Conservation (phyloP, 345 rosid genomes). For the Sonneratia alba region DNA sequence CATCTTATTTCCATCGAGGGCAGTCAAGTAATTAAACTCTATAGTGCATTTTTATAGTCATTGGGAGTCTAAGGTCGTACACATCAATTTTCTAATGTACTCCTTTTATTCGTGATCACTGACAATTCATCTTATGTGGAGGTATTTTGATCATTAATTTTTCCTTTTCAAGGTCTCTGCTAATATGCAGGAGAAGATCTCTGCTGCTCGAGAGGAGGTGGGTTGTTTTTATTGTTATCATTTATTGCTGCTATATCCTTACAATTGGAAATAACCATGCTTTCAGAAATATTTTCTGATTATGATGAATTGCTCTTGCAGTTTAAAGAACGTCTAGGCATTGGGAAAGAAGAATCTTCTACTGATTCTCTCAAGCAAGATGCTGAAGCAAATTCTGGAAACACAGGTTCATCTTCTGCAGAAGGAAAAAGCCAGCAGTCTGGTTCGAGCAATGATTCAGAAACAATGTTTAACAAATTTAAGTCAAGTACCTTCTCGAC, state of each 20-base stretch:
- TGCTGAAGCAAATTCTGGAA: constrained; percentile 22
- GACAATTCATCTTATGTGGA: not conserved
- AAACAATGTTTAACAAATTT: constrained; percentile 59
- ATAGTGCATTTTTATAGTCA: not conserved
- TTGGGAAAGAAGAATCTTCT: constrained; percentile 42
- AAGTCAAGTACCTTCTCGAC: constrained; percentile 46
- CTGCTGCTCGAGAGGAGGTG: constrained; percentile 88
- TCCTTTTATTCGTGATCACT: not conserved
- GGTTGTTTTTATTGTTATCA: constrained; percentile 9
- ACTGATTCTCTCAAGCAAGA: constrained; percentile 34
- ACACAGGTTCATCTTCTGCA: constrained; percentile 30
- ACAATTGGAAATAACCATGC: not conserved
- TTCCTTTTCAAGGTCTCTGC: constrained; percentile 59
- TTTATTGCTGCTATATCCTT: not conserved
- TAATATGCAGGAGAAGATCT: constrained; percentile 61
- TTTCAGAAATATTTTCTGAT: not conserved
- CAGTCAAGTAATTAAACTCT: not conserved
- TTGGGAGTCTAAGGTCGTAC: not conserved
- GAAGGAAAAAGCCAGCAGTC: constrained; percentile 40
- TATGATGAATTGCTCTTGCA: constrained; percentile 12
- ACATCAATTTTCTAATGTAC: not conserved
- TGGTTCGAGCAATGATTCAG: constrained; percentile 30
- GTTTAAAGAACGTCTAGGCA: constrained; percentile 67
- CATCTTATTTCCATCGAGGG: not conserved
- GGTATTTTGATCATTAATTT: not conserved